Evolutionary conservation across 495 filamentous ascomycete species (phyloP), one percentile per base, ranked within the genome.

Genomic region (Tetracladium setigerum): DNA sequence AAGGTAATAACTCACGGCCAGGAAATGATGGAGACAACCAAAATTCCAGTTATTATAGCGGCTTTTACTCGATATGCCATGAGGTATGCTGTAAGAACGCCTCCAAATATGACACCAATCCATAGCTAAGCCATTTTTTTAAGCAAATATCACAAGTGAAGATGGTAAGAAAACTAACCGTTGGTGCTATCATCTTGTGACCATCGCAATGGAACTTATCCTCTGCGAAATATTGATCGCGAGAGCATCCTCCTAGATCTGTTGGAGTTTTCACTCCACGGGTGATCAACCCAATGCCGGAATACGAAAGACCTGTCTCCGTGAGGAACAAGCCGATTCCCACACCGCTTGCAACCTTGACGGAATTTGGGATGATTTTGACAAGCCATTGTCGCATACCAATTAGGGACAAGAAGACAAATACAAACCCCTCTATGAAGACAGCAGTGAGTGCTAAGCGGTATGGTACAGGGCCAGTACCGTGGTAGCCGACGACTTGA

Each of bases 341-440:
- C 0, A 83, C 82, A 36, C 85, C 86, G 36, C 83, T 88, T 13
- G 86, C 85, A 16, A 84, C 78, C 59, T 90, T 92, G 58, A 92
- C 86, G 27, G 81, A 87, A 42, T 72, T 68, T 1, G 87, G 87
- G 17, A 92, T 82, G 38, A 86, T 79, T 51, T 81, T 83, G 18
- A 86, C 86, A 10, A 92, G 70, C 87, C 87, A 92, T 57, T 92
- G 86, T 10, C 87, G 82, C 71, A 89, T 79, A 13, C 87, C 86
- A 17, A 86, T 72, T 7, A 90, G 57, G 0, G 87, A 86, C 22
- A 92, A 66, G 30, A 75, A 66, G 46, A 78, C 56, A 50, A 78
- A 78, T 45, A 78, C 69, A 57, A 89, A 60, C 3, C 86, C 86
- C 63, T 91, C 86, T 3, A 89, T 75, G 56, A 91, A 91, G 38